Evolutionary conservation across 2,329 filamentous ascomycete genomes (phyloP).

Genomic region (Lomentospora prolificans): DNA sequence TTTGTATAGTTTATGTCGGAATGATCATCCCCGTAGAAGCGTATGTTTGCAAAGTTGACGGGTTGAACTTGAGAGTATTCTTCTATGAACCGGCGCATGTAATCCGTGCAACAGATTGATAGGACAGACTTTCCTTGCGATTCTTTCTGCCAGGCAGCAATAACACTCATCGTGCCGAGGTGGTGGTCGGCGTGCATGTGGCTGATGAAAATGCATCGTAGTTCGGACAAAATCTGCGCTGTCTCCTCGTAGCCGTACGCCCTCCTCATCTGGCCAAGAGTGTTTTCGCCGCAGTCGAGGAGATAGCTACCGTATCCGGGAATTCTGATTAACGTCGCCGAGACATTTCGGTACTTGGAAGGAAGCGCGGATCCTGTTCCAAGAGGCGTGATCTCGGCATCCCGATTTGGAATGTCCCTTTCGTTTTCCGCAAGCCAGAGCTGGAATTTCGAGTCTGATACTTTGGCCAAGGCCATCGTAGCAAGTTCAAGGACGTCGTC

Average conservation of each 20-base stretch:
- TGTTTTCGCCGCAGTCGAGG: constrained; percentile 87
- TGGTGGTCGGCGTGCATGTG: constrained; percentile 97
- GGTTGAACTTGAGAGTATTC: constrained; percentile 76
- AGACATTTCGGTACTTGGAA: constrained; percentile 93
- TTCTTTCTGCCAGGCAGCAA: constrained; percentile 67
- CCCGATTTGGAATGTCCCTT: constrained; percentile 58
- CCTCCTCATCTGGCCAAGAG: constrained; percentile 75
- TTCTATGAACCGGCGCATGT: constrained; percentile 65
- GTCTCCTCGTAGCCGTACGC: constrained; percentile 58
- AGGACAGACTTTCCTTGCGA: constrained; percentile 34
- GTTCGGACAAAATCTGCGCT: constrained; percentile 60
- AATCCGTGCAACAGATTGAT: constrained; percentile 56
- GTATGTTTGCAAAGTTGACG: constrained; percentile 52
- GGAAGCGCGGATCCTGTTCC: constrained; percentile 87
- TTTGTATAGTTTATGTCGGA: constrained; percentile 17
- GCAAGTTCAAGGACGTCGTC: constrained; percentile 42
- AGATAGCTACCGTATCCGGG: constrained; percentile 82
- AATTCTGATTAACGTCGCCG: constrained; percentile 72
- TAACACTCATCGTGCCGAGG: constrained; percentile 70
- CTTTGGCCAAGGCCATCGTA: constrained; percentile 29
- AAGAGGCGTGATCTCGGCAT: constrained; percentile 76
- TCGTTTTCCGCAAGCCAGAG: constrained; percentile 40
- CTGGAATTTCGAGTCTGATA: constrained; percentile 34
- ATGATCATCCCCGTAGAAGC: constrained; percentile 17
- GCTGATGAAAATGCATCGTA: constrained; percentile 84